A percentile compares a stretch with the other conserved stretches of the same genome.
phyloP scores from a whole-genome alignment of 2,329 filamentous ascomycete species.

The Colletotrichum sp. region DNA sequence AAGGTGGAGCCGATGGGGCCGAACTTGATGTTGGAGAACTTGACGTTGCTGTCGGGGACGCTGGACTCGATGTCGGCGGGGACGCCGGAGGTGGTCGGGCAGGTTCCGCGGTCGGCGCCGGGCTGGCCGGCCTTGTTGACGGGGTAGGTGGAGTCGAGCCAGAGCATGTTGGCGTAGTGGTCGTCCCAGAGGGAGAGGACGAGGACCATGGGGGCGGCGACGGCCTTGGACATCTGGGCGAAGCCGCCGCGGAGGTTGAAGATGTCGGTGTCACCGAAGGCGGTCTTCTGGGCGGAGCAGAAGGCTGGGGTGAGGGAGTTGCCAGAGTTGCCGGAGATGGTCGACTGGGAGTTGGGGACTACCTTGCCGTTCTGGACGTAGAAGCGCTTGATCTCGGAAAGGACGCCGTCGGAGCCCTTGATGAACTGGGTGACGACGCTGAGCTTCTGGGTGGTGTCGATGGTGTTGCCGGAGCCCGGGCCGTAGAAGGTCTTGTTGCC shows the following conservation, averaged over 20 bases:
- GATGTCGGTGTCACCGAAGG: slow-evolving; percentile 57
- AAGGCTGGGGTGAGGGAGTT: slow-evolving; percentile 60
- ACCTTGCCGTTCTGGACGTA: slow-evolving; percentile 68
- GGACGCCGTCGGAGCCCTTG: slow-evolving; percentile 50
- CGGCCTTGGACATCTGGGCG: slow-evolving; percentile 55
- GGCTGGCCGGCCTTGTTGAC: slow-evolving; percentile 38
- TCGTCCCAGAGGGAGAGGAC: slow-evolving; percentile 66
- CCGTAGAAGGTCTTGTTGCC: slow-evolving; percentile 70
- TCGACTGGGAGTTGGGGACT: slow-evolving; percentile 56
- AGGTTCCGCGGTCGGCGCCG: slow-evolving; percentile 60
- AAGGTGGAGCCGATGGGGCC: slow-evolving; percentile 61
- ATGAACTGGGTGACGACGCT: slow-evolving; percentile 73
- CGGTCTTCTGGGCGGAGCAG: slow-evolving; percentile 63
- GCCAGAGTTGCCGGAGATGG: slow-evolving; percentile 40
- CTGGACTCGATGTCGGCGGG: slow-evolving; percentile 53
- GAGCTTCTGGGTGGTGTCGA: slow-evolving; percentile 64
- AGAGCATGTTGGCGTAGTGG: slow-evolving; percentile 47
- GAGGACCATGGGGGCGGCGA: slow-evolving; percentile 49
- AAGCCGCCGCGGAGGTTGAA: slow-evolving; percentile 65
- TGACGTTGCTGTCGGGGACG: slow-evolving; percentile 53
- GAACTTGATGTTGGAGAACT: slow-evolving; percentile 62
- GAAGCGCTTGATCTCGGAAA: slow-evolving; percentile 67
- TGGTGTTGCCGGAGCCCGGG: slow-evolving; percentile 50
- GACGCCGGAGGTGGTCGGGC: slow-evolving; percentile 54
- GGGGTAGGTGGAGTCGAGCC: slow-evolving; percentile 74